Base-by-base conservation (phyloP, 1,139 yeast species). In the Taphrina deformans region DNA sequence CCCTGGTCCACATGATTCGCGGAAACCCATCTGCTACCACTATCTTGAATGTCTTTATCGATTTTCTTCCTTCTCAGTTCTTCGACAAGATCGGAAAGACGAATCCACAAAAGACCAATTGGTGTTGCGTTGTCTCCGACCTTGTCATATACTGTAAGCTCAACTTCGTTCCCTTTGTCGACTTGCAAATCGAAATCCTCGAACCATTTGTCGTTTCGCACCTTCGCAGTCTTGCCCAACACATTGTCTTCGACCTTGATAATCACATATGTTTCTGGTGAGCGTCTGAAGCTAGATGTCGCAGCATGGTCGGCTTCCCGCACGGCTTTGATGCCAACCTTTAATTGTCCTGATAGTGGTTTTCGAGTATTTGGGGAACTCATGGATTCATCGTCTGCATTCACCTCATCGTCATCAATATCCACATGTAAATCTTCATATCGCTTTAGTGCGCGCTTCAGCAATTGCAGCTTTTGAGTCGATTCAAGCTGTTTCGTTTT, bases 251-350 rank as follows among this genome's bases (percentile, higher is more conserved):
- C 99, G 62, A 92, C 84, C 73, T 90, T 91, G 70, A 93, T 79
- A 1, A 87, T 80, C 16, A 91, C 87, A 68, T 84, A 80, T 2
- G 95, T 85, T 73, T 93, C 99, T 0, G 96, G 91, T 65, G 86
- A 82, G 73, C 87, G 86, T 53, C 90, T 82, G 70, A 89, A 86
- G 69, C 83, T 75, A 74, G 82, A 75, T 5, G 96, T 85, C 3
- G 96, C 89, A 62, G 92, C 87, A 75, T 93, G 99, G 73, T 92
- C 97, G 44, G 92, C 90, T 75, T 91, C 97, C 73, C 95, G 83
- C 48, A 92, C 83, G 41, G 93, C 88, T 55, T 87, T 82, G 64
- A 92, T 79, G 23, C 85, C 83, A 45, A 92, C 81, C 35, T 84
- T 84, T 67, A 93, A 82, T 62, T 84, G 82, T 68, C 99, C 99